Evolutionary conservation across 192 early-diverging fungal genomes (phyloP), one percentile per base, ranked within the genome.

Genomic region (Spinellus fusiger): DNA sequence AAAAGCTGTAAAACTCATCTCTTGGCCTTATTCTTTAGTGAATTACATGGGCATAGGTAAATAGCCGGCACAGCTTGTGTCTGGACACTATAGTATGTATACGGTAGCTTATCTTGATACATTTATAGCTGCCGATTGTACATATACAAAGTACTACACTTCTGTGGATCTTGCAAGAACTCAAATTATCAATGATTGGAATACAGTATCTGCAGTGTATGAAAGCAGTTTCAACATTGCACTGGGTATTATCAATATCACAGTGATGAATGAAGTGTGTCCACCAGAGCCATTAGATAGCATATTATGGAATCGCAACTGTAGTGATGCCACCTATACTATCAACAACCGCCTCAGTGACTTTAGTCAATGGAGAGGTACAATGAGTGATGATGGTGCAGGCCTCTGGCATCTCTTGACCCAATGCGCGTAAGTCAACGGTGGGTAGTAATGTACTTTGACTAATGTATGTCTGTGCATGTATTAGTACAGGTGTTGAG

Each of bases 381-480:
- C 57, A 12, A 76, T 80, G 22, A 78, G 78, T 5, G 71, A 78
- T 18, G 93, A 95, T 71, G 81, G 87, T 3, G 83, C 84, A 5
- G 93, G 92, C 5, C 71, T 98, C 38, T 98, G 95, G 95, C 94
- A 96, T 73, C 73, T 98, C 62, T 86, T 98, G 91, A 94, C 93
- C 10, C 79, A 81, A 52, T 89, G 86, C 65, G 75, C 82, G 50
- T 81, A 73, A 76, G 67, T 47, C 2, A 26, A 35, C n/a, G 6
- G 9, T 12, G 5, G 22, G n/a, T 18, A 16, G 20, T 26, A 46
- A 37, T 25, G 31, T 1, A 22, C n/a, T 49, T 5, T 28, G 4
- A 37, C 49, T 37, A 12, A 64, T n/a, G 22, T 34, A 28, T 27
- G 18, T 50, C 16, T 38, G 20, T 16, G 3, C 53, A 68, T 23